Conservation (phyloP, 352 stramenopile genomes). For the Globisporangium cylindrosporum region DNA sequence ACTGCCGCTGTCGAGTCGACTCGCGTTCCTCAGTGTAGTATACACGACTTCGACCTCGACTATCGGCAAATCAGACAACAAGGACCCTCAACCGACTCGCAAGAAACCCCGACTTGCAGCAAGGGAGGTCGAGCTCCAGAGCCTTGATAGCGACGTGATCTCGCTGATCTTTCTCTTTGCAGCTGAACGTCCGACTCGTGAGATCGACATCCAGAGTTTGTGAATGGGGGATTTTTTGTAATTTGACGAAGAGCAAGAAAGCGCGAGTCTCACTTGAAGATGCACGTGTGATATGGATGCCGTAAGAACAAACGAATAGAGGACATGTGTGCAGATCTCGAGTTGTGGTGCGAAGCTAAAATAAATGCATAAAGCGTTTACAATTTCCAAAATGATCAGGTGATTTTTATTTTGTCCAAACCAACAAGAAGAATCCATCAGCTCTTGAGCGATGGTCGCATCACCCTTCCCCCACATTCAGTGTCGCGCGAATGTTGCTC, state of each 20-base stretch:
- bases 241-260: neutral
- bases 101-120: conserved; percentile 3
- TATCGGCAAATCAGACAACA: neutral
- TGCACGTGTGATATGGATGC: too few relatives aligned
- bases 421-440: neutral
- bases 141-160: conserved; percentile 8
- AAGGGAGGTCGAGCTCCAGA: neutral
- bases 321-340: too few relatives aligned
- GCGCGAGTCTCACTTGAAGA: too few relatives aligned
- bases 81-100: neutral
- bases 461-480: neutral
- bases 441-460: neutral
- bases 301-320: too few relatives aligned
- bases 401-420: neutral
- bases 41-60: neutral
- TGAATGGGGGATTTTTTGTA: neutral
- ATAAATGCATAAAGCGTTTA: too few relatives aligned
- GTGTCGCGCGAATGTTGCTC: neutral
- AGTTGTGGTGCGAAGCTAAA: too few relatives aligned
- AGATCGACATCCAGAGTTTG: conserved; percentile 1
- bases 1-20: neutral
- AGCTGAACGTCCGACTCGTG: conserved; percentile 1
- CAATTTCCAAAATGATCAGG: too few relatives aligned
- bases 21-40: conserved; percentile 13
- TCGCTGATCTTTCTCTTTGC: conserved; percentile 19